Evolutionary conservation across 179 eudicot species (phyloP), one percentile per base, ranked within the genome.

Genomic region (Beta macrorhiza): DNA sequence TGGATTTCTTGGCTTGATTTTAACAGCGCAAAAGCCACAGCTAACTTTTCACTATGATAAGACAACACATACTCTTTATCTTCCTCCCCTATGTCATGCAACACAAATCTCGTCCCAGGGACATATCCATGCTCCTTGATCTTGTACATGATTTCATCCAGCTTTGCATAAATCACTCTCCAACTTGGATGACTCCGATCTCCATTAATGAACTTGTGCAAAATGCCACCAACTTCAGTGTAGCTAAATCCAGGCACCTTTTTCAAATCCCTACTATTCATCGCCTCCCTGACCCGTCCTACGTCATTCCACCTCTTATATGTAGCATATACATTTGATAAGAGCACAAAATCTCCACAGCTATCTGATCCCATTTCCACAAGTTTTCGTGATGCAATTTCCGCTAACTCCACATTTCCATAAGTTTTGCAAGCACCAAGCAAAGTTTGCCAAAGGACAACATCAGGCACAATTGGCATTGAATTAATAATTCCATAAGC

Each of bases 191-290:
- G 97, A 81, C 78, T 83, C 67, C 82, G 84, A 89, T 94, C 97
- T 17, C 94, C 97, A 74, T 89, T 92, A 1, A 86, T 75, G 76
- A 94, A 95, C 86, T 90, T 86, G 81, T 91, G 90, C 19, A 89
- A 78, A 76, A 67, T 69, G 29, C 97, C 93, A 65, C 85, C 83
- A 76, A 88, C 84, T 86, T 95, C 97, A 49, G 82, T 93, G 81
- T 88, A 93, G 72, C 97, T 95, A 81, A 91, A 93, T 49, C 98
- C 98, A 0, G 97, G 97, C 32, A 91, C 89, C 82, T 95, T 95
- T 85, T 83, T 91, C 49, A 92, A 90, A 65, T 89, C 89, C 79
- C 84, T 85, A 25, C 56, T 82, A 17, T 88, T 93, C 95, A 93
- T 92, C 5, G 89, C 86, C 12, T 91, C 89, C 73, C 98, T 88